Conservation (phyloP, 495 filamentous ascomycete species). For the Zalerion maritima region DNA sequence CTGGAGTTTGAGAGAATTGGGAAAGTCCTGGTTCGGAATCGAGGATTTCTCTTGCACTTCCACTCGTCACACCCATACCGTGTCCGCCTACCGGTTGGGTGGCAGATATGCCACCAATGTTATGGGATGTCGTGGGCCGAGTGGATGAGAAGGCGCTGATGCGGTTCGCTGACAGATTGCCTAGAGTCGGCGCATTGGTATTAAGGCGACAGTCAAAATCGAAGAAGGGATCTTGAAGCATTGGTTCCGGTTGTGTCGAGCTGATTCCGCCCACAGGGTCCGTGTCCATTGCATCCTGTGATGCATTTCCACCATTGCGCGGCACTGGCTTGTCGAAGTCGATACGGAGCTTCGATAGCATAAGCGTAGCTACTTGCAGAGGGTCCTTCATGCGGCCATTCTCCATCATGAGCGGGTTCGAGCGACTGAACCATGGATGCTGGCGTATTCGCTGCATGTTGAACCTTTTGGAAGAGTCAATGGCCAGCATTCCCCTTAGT, state of each 20-base stretch:
- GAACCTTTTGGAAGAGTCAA: constrained; percentile 64
- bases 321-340: constrained; percentile 58
- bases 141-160: constrained; percentile 41
- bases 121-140: constrained; percentile 27
- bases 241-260: constrained; percentile 70
- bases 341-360: constrained; percentile 87
- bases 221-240: constrained; percentile 50
- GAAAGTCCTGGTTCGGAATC: constrained; percentile 82
- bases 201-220: constrained; percentile 78
- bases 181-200: constrained; percentile 28
- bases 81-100: constrained; percentile 7
- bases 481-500: constrained; percentile 82
- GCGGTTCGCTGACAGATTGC: constrained; percentile 24
- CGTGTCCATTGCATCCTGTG: constrained; percentile 45
- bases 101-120: constrained; percentile 5
- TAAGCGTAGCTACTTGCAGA: constrained; percentile 70
- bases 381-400: constrained; percentile 71
- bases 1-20: constrained; percentile 73
- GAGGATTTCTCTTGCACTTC: too few species aligned
- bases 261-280: constrained; percentile 32
- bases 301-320: too few species aligned
- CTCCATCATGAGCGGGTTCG: constrained; percentile 55
- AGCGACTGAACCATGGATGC: constrained; percentile 89
- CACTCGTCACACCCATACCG: background rate
- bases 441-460: constrained; percentile 73